phyloP scores from a whole-genome alignment of 495 filamentous ascomycete species.

The Aspergillus avenaceus region DNA sequence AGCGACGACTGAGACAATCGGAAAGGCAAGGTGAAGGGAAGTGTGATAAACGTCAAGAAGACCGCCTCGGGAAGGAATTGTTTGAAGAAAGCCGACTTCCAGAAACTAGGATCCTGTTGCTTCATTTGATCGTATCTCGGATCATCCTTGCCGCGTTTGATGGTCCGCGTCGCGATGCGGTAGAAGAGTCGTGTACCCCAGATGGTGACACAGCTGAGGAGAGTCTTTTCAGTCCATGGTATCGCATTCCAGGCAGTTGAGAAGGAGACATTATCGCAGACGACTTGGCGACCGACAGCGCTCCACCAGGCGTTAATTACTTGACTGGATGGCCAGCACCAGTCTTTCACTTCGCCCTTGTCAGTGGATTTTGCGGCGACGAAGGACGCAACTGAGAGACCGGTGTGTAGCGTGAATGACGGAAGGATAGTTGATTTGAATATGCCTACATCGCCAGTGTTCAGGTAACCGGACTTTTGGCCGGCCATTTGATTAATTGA shows the following conservation, averaged over 20 bases:
- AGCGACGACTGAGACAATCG: conserved; percentile 14
- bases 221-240: conserved; percentile 45
- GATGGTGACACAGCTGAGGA: conserved; percentile 48
- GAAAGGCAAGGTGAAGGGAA: conserved; percentile 55
- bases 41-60: conserved; percentile 47
- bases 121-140: conserved; percentile 48
- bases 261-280: conserved; percentile 34
- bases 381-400: conserved; percentile 44
- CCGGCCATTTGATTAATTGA: not conserved
- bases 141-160: conserved; percentile 49
- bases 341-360: conserved; percentile 54
- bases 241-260: conserved; percentile 37
- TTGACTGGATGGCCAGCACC: conserved; percentile 51
- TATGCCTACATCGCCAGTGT: conserved; percentile 35
- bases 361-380: conserved; percentile 40
- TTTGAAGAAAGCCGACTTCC: conserved; percentile 45
- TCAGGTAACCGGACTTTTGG: too few species aligned
- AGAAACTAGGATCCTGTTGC: conserved; percentile 43
- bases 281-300: conserved; percentile 44
- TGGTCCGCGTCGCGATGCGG: conserved; percentile 40
- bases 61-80: conserved; percentile 25
- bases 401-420: conserved; percentile 41
- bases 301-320: conserved; percentile 57
- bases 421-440: conserved; percentile 49
- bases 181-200: conserved; percentile 54